Conservation (phyloP, 441 rosid genomes). For the Erodium trifolium region DNA sequence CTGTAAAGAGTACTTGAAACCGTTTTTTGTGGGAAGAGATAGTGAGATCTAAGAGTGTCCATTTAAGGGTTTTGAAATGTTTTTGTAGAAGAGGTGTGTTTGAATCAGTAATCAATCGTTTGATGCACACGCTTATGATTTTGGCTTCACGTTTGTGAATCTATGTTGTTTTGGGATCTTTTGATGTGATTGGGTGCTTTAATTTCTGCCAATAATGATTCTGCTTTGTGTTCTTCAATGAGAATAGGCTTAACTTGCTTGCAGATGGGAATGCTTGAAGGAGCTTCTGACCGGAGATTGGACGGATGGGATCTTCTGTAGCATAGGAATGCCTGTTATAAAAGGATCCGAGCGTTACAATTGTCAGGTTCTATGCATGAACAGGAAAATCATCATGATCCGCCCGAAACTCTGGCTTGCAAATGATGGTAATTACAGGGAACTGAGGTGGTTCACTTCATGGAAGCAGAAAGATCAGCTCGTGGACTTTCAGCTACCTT, state of each 20-base stretch:
- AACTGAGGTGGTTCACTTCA: conserved; percentile 80
- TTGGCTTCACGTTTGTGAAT: too few species aligned
- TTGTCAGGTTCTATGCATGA: conserved; percentile 82
- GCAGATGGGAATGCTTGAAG: conserved; percentile 92
- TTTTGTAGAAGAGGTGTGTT: too few species aligned
- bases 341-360: conserved; percentile 89
- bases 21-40: too few species aligned
- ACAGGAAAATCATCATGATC: conserved; percentile 71
- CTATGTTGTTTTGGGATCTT: too few species aligned
- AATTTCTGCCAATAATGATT: too few species aligned
- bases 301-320: conserved; percentile 80
- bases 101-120: too few species aligned
- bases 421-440: conserved; percentile 82
- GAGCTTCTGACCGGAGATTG: conserved; percentile 68
- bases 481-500: conserved; percentile 68
- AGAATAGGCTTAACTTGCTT: conserved; percentile 6
- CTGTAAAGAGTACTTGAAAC: too few species aligned
- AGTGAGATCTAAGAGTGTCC: too few species aligned
- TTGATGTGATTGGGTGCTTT: too few species aligned
- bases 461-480: conserved; percentile 74
- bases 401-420: conserved; percentile 94
- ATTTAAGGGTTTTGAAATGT: too few species aligned
- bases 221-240: not conserved
- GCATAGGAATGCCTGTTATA: conserved; percentile 88
- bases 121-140: too few species aligned